Percentiles rank a stretch among this genome's conserved stretches.
Evolutionary conservation across 306 rosid species (phyloP).

Genomic region (Gynostemma pentaphyllum): DNA sequence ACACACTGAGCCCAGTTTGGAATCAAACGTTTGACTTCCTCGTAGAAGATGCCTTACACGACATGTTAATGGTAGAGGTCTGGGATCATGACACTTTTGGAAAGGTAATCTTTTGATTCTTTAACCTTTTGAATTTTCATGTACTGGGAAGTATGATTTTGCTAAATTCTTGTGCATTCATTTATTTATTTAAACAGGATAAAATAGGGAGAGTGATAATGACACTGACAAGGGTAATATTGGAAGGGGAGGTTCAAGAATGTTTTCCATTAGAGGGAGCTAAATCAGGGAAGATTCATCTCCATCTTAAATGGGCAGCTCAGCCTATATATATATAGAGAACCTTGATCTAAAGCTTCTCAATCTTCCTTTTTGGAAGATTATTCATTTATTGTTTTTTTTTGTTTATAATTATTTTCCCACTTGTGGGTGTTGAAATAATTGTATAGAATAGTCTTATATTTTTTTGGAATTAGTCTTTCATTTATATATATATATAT

Average conservation of each 20-base stretch:
- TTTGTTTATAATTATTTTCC: too few species aligned
- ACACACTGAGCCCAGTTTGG: slow-evolving; percentile 83
- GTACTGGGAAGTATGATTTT: too few species aligned
- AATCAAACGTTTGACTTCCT: slow-evolving; percentile 92
- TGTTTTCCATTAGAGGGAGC: slow-evolving; percentile 41
- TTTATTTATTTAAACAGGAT: slow-evolving; percentile 27
- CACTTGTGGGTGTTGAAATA: not conserved
- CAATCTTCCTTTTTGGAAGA: not conserved
- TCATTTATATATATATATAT: too few species aligned
- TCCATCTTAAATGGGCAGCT: slow-evolving; percentile 62
- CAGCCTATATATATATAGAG: slow-evolving; percentile 43
- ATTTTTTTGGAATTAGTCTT: not conserved
- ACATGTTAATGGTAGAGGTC: slow-evolving; percentile 68
- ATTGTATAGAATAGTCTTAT: not conserved
- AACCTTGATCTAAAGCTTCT: slow-evolving; percentile 12
- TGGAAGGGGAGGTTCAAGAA: slow-evolving; percentile 65
- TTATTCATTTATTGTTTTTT: not conserved
- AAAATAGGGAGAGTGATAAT: slow-evolving; percentile 63
- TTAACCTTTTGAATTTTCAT: not conserved
- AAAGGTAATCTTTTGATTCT: slow-evolving; percentile 44
- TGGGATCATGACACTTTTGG: slow-evolving; percentile 94
- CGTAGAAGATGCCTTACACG: slow-evolving; percentile 89
- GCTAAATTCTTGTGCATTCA: not conserved
- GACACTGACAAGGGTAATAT: slow-evolving; percentile 63
- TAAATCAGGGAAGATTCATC: slow-evolving; percentile 50